phyloP scores from a whole-genome alignment of 441 rosid species.

The Brassica hybrid region DNA sequence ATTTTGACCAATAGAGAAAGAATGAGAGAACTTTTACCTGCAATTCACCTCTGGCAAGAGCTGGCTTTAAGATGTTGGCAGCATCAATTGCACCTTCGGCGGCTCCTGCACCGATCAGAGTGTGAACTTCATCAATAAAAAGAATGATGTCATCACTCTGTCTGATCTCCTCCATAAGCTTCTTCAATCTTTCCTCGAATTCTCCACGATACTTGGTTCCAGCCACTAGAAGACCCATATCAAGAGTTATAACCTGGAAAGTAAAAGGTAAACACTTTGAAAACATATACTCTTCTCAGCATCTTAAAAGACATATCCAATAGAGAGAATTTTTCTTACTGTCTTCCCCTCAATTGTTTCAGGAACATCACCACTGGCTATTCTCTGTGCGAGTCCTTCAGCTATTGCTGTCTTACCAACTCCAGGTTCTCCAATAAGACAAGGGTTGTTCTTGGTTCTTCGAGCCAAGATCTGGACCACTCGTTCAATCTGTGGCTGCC shows the following conservation, averaged over 20 bases:
- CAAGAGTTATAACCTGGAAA: conserved; percentile 80
- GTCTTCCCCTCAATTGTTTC: conserved; percentile 79
- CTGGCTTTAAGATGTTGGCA: conserved; percentile 92
- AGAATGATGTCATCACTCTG: conserved; percentile 77
- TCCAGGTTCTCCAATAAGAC: conserved; percentile 98
- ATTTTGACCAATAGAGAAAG: conserved; percentile 13
- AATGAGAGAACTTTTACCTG: conserved; percentile 48
- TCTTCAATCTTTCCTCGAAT: conserved; percentile 86
- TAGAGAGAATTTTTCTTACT: conserved; percentile 42
- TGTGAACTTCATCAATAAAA: conserved; percentile 94
- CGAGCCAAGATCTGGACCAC: conserved; percentile 85
- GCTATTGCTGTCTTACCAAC: conserved; percentile 99
- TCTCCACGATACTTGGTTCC: conserved; percentile 96
- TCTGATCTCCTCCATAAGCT: conserved; percentile 84
- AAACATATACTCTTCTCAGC: background rate
- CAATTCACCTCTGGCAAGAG: conserved; percentile 94
- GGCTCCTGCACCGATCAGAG: conserved; percentile 86
- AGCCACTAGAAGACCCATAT: conserved; percentile 92
- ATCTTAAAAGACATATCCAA: background rate
- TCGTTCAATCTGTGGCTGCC: conserved; percentile 82
- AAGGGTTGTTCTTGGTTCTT: conserved; percentile 87
- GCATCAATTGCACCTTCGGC: conserved; percentile 91
- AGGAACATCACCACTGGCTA: conserved; percentile 83
- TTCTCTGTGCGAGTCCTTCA: conserved; percentile 85
- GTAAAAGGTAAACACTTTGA: background rate